Evolutionary conservation across 1,284 basidiomycete genomes (phyloP).

Genomic region (Mixia osmundae): DNA sequence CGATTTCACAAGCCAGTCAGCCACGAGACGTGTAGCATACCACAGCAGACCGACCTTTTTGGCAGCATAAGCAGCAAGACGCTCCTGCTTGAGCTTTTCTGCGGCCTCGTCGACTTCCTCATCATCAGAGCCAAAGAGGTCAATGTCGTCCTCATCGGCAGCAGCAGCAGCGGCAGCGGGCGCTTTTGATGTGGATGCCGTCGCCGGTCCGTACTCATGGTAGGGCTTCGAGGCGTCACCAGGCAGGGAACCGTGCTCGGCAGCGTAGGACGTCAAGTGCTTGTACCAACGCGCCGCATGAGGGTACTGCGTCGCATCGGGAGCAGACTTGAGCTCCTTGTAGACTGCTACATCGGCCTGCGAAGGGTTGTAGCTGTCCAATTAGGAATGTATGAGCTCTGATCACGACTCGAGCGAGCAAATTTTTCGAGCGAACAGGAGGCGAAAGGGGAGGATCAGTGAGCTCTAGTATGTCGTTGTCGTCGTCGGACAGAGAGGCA

Average conservation of each 20-base stretch:
- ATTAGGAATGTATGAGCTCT: conserved; percentile 4
- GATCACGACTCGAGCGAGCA: conserved; percentile 8
- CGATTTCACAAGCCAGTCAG: too few species aligned
- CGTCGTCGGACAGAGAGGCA: conserved; percentile 46
- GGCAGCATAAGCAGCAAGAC: conserved; percentile 75
- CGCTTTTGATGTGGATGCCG: conserved; percentile 23
- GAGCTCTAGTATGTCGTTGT: conserved; percentile 43
- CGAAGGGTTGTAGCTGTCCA: conserved; percentile 61
- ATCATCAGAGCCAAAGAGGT: conserved; percentile 69
- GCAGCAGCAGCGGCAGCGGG: conserved; percentile 28
- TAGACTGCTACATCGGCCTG: conserved; percentile 92
- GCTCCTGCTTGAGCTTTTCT: conserved; percentile 81
- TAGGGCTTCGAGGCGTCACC: conserved; percentile 58
- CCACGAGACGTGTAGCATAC: too few species aligned
- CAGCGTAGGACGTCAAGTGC: conserved; percentile 67
- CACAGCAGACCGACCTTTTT: conserved; percentile 78
- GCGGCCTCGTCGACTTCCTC: conserved; percentile 83
- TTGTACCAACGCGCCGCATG: conserved; percentile 79
- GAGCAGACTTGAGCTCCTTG: conserved; percentile 43
- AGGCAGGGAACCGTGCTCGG: conserved; percentile 52
- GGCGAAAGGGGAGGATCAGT: conserved; percentile 35
- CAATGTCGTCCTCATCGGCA: conserved; percentile 70
- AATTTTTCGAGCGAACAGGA: conserved; percentile 2
- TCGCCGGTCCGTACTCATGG: conserved; percentile 23
- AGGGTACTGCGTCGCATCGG: conserved; percentile 43